A percentile compares a stretch with the other conserved stretches of the same genome.
phyloP scores from a whole-genome alignment of 2,329 filamentous ascomycete genomes.

The Bipolaris oryzae region DNA sequence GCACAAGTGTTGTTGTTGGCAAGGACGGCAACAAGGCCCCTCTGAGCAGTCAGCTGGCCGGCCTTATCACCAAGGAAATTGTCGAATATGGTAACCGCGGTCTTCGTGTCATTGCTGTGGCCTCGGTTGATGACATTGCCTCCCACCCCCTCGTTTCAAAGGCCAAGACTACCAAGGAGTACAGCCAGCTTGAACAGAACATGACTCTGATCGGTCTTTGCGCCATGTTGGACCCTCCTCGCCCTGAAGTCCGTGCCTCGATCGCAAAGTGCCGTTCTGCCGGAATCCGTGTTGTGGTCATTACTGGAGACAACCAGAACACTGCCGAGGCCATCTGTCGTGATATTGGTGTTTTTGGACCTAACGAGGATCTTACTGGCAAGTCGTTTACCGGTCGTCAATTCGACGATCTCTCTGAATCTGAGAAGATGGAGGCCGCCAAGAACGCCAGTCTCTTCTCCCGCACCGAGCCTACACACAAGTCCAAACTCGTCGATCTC shows the following conservation, averaged over 20 bases:
- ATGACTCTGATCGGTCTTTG: constrained; percentile 94
- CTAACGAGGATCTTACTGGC: constrained; percentile 79
- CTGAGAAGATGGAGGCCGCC: constrained; percentile 82
- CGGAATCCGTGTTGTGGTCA: constrained; percentile 95
- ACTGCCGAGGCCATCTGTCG: constrained; percentile 98
- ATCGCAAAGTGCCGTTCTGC: constrained; percentile 90
- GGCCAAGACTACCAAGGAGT: constrained; percentile 83
- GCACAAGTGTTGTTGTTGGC: constrained; percentile 80
- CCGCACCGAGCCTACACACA: constrained; percentile 92
- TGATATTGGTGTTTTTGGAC: constrained; percentile 90
- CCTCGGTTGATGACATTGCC: constrained; percentile 77
- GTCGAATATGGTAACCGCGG: constrained; percentile 90
- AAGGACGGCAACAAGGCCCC: constrained; percentile 76
- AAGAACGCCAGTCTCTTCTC: constrained; percentile 91
- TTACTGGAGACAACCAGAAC: constrained; percentile 97
- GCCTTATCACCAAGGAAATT: constrained; percentile 77
- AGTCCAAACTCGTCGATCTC: constrained; percentile 96
- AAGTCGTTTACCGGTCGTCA: constrained; percentile 96
- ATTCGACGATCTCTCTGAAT: constrained; percentile 82
- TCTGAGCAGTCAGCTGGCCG: constrained; percentile 70
- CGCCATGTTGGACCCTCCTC: constrained; percentile 95
- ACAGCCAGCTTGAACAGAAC: constrained; percentile 85
- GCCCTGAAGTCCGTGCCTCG: constrained; percentile 84
- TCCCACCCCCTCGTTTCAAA: constrained; percentile 71
- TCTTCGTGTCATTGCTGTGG: constrained; percentile 92